Base-by-base conservation (phyloP, 1,284 basidiomycete species). In the Laetiporus sulphureus region DNA sequence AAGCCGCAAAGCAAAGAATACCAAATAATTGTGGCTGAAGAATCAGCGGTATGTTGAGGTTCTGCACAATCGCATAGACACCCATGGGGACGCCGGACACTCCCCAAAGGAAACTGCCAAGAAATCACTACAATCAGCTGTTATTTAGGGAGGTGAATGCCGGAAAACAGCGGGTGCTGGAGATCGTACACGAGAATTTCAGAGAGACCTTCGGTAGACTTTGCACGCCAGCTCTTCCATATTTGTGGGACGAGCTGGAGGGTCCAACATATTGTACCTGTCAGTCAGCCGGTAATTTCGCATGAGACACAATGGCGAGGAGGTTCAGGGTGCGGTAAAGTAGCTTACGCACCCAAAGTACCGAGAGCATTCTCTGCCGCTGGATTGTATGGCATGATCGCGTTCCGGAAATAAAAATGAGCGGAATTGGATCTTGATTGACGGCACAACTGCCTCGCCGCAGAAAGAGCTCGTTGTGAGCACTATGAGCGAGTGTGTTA, bases 1-100 rank as follows among this genome's bases (percentile, higher is more conserved):
- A 87, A 1, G 80, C 82, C 12, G 83, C 45, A 11, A 82, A 67
- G 2, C 72, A 67, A 18, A 91, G 63, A 13, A 70, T 63, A 0
- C 75, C 76, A 52, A 91, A 87, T 1, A 83, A 56, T 52, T 91
- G 87, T 2, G 87, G 86, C 56, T 91, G 87, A 2, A 83, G 48
- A 33, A 83, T 79, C 23, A 89, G 71, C 1, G 87, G 86, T 20
- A 90, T 75, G 54, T 83, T 88, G 41, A 89, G 66, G 45, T 78
- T 63, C 53, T 84, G 78, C 0, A 79, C 66, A 36, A 90, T 71
- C 20, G 67, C 68, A 53, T 91, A 91, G 11, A 79, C 70, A n/a
- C 83, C 85, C 15, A 89, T 66, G 49, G 83, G 80, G 5, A 75
- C 60, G 0, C 72, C 71, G 0, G 82, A 69, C 7, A 77, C 52